Conservation (phyloP, 257 asterid genomes). For the Scutellaria galericulata region DNA sequence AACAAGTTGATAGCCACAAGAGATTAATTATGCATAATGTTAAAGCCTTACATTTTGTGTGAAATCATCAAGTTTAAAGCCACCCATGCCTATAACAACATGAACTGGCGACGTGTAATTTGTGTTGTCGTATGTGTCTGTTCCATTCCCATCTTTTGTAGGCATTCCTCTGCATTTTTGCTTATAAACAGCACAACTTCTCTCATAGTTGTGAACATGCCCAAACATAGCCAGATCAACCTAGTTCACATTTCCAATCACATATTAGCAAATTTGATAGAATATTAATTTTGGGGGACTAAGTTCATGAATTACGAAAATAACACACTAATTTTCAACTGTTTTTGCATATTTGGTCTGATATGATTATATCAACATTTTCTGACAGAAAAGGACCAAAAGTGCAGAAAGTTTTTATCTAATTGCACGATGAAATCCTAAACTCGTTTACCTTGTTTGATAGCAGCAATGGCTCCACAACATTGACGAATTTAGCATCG, state of each 20-base stretch:
- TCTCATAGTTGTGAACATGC: constrained; percentile 92
- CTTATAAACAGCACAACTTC: constrained; percentile 73
- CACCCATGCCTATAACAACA: constrained; percentile 91
- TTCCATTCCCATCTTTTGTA: constrained; percentile 55
- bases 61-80: constrained; percentile 70
- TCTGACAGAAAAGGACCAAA: too few species aligned
- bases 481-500: constrained; percentile 56
- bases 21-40: background rate
- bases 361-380: too few species aligned
- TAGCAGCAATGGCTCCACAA: constrained; percentile 75
- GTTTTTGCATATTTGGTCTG: too few species aligned
- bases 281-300: too few species aligned
- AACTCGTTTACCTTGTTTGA: constrained; percentile 53
- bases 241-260: constrained; percentile 36
- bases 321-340: too few species aligned
- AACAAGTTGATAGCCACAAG: background rate
- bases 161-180: constrained; percentile 70
- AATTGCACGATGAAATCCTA: background rate
- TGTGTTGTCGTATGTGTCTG: constrained; percentile 57
- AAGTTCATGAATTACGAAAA: too few species aligned
- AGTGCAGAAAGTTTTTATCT: too few species aligned
- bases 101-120: constrained; percentile 80
- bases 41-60: constrained; percentile 45
- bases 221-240: constrained; percentile 84
- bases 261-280: background rate